Evolutionary conservation across 169 alveolate genomes (phyloP).

Genomic region (Plasmodium gaboni): DNA sequence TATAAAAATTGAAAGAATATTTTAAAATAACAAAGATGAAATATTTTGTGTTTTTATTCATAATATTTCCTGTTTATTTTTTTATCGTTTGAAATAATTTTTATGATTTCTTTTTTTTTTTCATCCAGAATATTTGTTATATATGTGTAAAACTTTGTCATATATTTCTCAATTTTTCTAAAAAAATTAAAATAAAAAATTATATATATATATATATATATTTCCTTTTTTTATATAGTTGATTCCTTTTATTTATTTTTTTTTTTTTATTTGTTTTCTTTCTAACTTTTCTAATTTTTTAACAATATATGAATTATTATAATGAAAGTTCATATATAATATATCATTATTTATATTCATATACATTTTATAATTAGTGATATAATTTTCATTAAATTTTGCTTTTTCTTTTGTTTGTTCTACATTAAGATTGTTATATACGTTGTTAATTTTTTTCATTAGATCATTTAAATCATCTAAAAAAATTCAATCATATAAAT

Average conservation of each 20-base stretch:
- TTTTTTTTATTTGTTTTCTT: neutral
- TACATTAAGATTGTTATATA: slow-evolving; percentile 1
- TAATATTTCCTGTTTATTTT: slow-evolving; percentile 37
- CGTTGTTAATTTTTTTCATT: slow-evolving; percentile 30
- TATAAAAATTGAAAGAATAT: too few species aligned
- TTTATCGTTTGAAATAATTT: slow-evolving; percentile 65
- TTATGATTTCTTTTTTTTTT: slow-evolving; percentile 46
- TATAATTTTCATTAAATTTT: neutral
- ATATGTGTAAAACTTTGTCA: slow-evolving; percentile 20
- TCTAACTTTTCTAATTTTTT: slow-evolving; percentile 51
- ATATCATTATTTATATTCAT: slow-evolving; percentile 2
- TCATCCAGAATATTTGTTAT: slow-evolving; percentile 30
- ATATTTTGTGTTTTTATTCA: slow-evolving; percentile 6
- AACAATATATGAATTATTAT: slow-evolving; percentile 37
- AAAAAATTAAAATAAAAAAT: neutral
- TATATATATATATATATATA: neutral
- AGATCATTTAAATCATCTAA: slow-evolving; percentile 55
- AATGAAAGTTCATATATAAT: slow-evolving; percentile 27
- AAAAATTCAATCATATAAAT: neutral
- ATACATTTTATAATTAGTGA: too few species aligned
- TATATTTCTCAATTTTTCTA: slow-evolving; percentile 55
- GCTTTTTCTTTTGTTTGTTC: neutral
- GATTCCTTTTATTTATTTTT: neutral
- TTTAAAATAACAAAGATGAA: too few species aligned
- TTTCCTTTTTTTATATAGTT: neutral